Percentiles rank a stretch among this genome's conserved stretches.
These are phyloP conservation scores for Fusarium setosum DNA, from an alignment of 2,329 filamentous ascomycete species.

Conservation along the genomic window DNA sequence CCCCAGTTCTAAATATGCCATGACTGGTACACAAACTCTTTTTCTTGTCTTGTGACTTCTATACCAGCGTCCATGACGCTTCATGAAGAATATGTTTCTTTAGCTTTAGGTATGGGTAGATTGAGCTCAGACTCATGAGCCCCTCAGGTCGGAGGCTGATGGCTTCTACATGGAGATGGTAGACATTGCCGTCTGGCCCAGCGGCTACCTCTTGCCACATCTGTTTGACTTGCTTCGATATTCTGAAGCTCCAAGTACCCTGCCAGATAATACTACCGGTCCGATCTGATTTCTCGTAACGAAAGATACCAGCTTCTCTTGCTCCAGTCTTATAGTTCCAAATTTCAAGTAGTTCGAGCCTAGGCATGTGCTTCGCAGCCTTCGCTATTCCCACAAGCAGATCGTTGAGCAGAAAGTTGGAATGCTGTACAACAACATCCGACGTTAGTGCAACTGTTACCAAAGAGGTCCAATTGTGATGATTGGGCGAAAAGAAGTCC, in stretches of 20 bases:
- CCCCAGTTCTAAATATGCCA: no score
- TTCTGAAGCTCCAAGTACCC: conserved; percentile 12
- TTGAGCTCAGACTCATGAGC: background rate
- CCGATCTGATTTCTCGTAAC: conserved; percentile 3
- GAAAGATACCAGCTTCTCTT: conserved; percentile 13
- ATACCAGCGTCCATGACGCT: conserved; percentile 6
- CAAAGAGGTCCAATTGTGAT: background rate
- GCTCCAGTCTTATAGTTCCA: conserved; percentile 8
- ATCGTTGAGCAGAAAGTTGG: background rate
- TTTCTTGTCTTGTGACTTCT: no score
- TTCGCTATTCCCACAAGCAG: background rate
- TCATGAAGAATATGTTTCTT: conserved; percentile 12
- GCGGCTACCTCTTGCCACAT: conserved; percentile 7
- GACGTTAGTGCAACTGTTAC: conserved; percentile 9
- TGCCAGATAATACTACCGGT: background rate
- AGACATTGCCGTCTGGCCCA: background rate
- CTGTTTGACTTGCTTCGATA: conserved; percentile 2
- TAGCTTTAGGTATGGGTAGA: conserved; percentile 10
- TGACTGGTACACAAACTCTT: no score
- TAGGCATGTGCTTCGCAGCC: conserved; percentile 4
- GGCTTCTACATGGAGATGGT: background rate
- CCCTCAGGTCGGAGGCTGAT: background rate
- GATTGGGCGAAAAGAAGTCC: background rate
- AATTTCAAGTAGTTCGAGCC: conserved; percentile 12
- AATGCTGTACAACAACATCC: background rate